Conservation (phyloP, 2,329 filamentous ascomycete species). For the Aspergillus sp. region DNA sequence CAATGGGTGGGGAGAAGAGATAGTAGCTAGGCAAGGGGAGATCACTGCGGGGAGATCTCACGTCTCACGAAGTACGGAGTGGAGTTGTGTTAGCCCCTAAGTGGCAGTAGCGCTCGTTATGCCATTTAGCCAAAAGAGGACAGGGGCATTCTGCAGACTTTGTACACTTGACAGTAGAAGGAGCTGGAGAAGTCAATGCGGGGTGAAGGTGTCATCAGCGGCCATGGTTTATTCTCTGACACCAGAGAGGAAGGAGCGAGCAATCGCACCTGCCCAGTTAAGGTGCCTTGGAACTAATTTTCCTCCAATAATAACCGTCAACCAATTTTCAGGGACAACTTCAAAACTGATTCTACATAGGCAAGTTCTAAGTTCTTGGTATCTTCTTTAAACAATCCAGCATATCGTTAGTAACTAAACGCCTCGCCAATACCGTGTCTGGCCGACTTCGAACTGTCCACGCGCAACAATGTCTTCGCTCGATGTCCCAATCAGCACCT, state of each 20-base stretch:
- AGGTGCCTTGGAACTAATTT: not conserved
- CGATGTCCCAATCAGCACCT: constrained; percentile 38
- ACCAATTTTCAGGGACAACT: not conserved
- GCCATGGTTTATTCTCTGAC: too few relatives aligned
- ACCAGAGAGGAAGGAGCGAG: too few relatives aligned
- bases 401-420: constrained; percentile 5
- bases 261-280: too few relatives aligned
- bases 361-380: too few relatives aligned
- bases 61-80: not conserved
- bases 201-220: too few relatives aligned
- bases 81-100: not conserved
- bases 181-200: too few relatives aligned
- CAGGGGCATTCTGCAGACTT: not conserved
- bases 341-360: too few relatives aligned
- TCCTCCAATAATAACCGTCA: constrained; percentile 11
- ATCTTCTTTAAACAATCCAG: too few relatives aligned
- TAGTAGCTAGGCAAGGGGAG: not conserved
- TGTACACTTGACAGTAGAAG: not conserved
- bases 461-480: constrained; percentile 23
- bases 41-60: constrained; percentile 7
- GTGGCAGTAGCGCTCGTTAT: not conserved
- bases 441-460: constrained; percentile 19
- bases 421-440: constrained; percentile 26
- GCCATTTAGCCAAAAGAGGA: not conserved
- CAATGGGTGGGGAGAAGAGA: not conserved